Evolutionary conservation across 257 asterid genomes (phyloP), one percentile per base, ranked within the genome.

Genomic region (Handroanthus guayacan): DNA sequence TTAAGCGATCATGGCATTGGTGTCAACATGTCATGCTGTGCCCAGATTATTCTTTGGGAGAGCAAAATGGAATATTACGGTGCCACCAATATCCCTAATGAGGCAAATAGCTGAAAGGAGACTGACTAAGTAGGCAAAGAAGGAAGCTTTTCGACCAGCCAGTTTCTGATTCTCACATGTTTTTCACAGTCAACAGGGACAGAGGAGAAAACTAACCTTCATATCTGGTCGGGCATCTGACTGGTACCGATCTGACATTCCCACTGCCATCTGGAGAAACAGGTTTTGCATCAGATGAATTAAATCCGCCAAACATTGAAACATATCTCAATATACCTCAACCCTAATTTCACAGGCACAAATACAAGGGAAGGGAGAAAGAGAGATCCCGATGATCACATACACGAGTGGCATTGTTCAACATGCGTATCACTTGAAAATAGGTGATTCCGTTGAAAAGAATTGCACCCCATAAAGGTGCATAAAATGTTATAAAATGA

Each of bases 381-480:
- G 72, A 75, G 45, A 62, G 38, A 71, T 56, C 34, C 54, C 52
- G 78, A 73, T 69, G 74, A 74, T 69, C 47, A 86, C 98, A 71
- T 93, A 95, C 99, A 75, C 98, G 97, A 63, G 99, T 83, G 75
- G 97, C 99, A 78, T 95, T 95, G 88, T 95, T 95, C 68, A 95
- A 76, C 99, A 95, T 93, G 83, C 99, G 93, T 87, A 95, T 95
- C 72, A 91, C 99, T 90, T 95, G 98, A 83, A 93, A 93, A 85
- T 93, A 95, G 84, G 97, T 91, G 88, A 95, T 74, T 63, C 92
- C 98, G 34, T 95, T 93, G 92, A 95, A 95, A 67, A 95, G 97
- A 87, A 93, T 91, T 43, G 99, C 99, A 69, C 92, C 93, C 97
- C 99, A 95, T 57, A 95, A 92, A 70, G 99, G 98, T 62, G 97